These are phyloP conservation scores for Chlorella vulgaris DNA, from an alignment of 139 green algal genomes.

Conservation along the genomic window DNA sequence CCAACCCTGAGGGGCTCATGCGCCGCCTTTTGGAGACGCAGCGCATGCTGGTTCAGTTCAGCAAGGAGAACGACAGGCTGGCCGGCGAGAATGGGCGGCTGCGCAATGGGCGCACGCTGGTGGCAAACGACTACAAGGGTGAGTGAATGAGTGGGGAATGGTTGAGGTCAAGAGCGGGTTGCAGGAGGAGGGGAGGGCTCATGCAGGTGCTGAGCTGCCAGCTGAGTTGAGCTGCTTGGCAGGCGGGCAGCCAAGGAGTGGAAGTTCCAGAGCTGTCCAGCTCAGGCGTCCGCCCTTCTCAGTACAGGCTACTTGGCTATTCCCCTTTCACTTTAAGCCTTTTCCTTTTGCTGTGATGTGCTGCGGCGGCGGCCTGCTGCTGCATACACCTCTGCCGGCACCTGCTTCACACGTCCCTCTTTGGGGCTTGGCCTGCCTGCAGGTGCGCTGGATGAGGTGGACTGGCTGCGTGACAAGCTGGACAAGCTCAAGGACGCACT, in stretches of 20 bases:
- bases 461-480: constrained; percentile 52
- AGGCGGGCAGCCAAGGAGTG: too few species aligned
- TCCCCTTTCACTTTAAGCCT: too few species aligned
- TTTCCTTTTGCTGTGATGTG: background rate
- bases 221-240: too few species aligned
- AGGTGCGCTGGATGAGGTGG: constrained; percentile 62
- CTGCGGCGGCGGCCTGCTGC: too few species aligned
- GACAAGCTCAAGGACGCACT: constrained; percentile 40
- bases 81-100: constrained; percentile 67
- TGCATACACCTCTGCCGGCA: too few species aligned
- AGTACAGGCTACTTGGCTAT: too few species aligned
- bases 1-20: constrained; percentile 2
- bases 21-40: constrained; percentile 44
- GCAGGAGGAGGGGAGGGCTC: too few species aligned
- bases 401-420: background rate
- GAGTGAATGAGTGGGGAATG: background rate
- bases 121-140: constrained; percentile 54
- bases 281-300: too few species aligned
- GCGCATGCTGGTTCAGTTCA: constrained; percentile 49
- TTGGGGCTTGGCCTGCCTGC: background rate
- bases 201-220: too few species aligned
- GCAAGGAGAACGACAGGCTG: constrained; percentile 70
- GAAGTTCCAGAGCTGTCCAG: too few species aligned
- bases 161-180: too few species aligned
- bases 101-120: constrained; percentile 23